These are phyloP conservation scores for Balansia obtecta DNA, from an alignment of 2,329 filamentous ascomycete genomes.

Conservation along the genomic window DNA sequence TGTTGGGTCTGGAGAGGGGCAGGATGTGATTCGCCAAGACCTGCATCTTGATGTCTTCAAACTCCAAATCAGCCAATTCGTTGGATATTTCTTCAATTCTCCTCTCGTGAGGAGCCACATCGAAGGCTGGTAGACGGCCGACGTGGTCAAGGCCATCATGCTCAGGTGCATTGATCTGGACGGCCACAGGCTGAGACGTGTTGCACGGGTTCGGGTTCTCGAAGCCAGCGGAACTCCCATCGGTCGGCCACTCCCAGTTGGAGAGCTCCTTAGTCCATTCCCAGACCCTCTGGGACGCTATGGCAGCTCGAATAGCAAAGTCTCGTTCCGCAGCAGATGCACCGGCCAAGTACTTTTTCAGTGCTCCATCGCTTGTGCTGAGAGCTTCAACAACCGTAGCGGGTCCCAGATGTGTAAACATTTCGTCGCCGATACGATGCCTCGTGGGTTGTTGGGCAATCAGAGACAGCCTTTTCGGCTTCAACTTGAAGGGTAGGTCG, in stretches of 20 bases:
- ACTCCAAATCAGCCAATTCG: constrained; percentile 55
- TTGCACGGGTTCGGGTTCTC: constrained; percentile 32
- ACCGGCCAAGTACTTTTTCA: constrained; percentile 47
- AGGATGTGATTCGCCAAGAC: constrained; percentile 72
- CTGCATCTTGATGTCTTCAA: constrained; percentile 83
- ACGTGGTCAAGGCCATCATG: constrained; percentile 35
- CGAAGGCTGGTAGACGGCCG: constrained; percentile 55
- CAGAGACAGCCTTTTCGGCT: constrained; percentile 21
- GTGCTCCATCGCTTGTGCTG: constrained; percentile 34
- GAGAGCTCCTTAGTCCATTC: constrained; percentile 64
- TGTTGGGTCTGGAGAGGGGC: constrained; percentile 29
- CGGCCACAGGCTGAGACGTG: constrained; percentile 27
- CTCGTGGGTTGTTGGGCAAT: constrained; percentile 30
- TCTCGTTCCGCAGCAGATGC: constrained; percentile 55
- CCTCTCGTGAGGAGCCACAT: constrained; percentile 56
- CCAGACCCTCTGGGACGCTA: constrained; percentile 58
- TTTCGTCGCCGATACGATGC: constrained; percentile 38
- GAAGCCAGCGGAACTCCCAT: constrained; percentile 40
- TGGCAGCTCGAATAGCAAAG: constrained; percentile 57
- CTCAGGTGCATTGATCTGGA: constrained; percentile 12
- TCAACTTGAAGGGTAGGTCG: constrained; percentile 20
- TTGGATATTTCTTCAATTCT: constrained; percentile 62
- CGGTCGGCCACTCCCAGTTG: constrained; percentile 43
- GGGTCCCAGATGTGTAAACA: constrained; percentile 50
- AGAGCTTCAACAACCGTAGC: constrained; percentile 49